Conservation (phyloP, 2,329 filamentous ascomycete species). For the Cryphonectria carpinicola region DNA sequence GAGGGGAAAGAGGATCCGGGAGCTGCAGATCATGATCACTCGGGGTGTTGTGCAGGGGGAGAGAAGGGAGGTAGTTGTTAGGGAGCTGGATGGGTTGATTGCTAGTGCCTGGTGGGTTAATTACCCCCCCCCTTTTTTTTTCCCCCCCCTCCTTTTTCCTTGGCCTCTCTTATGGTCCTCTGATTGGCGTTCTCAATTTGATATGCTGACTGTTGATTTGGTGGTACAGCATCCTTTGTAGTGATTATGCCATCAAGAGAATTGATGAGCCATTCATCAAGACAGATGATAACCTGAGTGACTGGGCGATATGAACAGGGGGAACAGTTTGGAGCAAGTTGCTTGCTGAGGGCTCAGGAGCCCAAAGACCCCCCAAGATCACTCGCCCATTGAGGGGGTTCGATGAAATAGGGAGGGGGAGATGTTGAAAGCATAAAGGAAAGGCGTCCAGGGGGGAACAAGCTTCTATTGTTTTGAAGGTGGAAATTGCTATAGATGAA, state of each 20-base stretch:
- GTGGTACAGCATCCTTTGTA: slow-evolving; percentile 77
- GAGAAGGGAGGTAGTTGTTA: slow-evolving; percentile 80
- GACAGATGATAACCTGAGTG: slow-evolving; percentile 70
- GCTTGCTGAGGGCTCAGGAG: not conserved
- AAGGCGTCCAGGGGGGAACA: not conserved
- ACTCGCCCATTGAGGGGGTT: not conserved
- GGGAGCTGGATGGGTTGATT: slow-evolving; percentile 89
- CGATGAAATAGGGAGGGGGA: not conserved
- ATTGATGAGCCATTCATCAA: slow-evolving; percentile 92
- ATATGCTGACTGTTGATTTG: slow-evolving; percentile 2
- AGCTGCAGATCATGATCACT: slow-evolving; percentile 82
- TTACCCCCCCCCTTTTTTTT: not conserved
- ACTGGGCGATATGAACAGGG: slow-evolving; percentile 67
- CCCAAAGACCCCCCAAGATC: not conserved
- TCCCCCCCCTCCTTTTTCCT: slow-evolving; percentile 17
- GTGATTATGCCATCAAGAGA: slow-evolving; percentile 90
- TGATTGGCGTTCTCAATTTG: slow-evolving; percentile 10
- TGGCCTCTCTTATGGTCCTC: not conserved
- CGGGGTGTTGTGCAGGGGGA: slow-evolving; percentile 71
- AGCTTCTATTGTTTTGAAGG: not conserved
- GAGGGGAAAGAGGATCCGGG: slow-evolving; percentile 78
- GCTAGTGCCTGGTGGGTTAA: slow-evolving; percentile 78
- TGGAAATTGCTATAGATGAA: not conserved
- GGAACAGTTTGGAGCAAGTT: not conserved
- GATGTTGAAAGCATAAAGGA: not conserved